Conservation (phyloP, 139 green algal species). For the Microglena sp. region DNA sequence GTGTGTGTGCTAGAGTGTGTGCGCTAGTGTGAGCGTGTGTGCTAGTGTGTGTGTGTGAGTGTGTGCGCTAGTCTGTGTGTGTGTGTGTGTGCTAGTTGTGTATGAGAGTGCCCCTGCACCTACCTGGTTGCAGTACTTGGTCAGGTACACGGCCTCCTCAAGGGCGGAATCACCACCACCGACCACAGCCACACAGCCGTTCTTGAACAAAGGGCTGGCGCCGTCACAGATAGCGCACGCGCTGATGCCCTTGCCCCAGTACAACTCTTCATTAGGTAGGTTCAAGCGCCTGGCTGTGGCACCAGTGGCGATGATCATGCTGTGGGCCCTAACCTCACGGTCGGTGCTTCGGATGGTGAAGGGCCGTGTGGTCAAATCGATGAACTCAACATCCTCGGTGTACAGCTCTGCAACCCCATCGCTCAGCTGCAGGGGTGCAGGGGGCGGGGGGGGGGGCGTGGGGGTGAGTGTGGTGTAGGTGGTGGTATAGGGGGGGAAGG, state of each 20-base stretch:
- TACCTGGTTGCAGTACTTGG: conserved; percentile 69
- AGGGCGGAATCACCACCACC: conserved; percentile 91
- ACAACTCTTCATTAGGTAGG: conserved; percentile 80
- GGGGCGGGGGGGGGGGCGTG: no score
- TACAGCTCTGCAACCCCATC: conserved; percentile 84
- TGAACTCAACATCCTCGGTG: conserved; percentile 86
- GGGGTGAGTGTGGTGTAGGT: no score
- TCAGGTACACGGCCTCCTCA: conserved; percentile 96
- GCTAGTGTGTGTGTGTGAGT: background rate
- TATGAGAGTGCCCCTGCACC: background rate
- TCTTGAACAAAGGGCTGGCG: conserved; percentile 70
- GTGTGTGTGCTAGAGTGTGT: background rate
- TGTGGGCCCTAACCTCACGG: conserved; percentile 60
- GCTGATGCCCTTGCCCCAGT: conserved; percentile 88
- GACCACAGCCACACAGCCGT: conserved; percentile 84
- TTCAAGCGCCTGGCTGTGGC: conserved; percentile 79
- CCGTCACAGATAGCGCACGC: conserved; percentile 97
- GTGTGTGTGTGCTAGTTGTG: background rate
- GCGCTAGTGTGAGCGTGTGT: background rate
- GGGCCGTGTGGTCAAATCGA: conserved; percentile 73
- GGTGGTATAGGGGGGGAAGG: no score
- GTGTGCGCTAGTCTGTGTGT: background rate
- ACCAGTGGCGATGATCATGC: conserved; percentile 91
- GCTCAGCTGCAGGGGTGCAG: no score
- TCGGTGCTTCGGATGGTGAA: conserved; percentile 68